Conservation (phyloP, 495 filamentous ascomycete genomes). For the Xylaria grammica region DNA sequence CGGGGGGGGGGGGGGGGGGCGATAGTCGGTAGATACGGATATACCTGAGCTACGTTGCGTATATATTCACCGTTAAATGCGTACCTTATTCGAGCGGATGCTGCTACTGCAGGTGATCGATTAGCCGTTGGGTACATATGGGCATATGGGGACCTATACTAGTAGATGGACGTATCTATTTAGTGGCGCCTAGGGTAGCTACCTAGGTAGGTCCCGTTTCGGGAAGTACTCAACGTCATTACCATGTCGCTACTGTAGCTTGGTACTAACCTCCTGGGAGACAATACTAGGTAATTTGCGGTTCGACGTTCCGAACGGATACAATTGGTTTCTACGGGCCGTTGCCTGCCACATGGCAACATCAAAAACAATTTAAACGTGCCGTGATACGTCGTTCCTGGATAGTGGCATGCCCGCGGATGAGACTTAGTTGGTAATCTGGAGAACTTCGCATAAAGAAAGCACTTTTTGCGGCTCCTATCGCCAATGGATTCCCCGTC, state of each 20-base stretch:
- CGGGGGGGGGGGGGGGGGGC: no score
- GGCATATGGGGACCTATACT: neutral
- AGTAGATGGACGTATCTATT: neutral
- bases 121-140: neutral
- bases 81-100: neutral
- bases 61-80: no score
- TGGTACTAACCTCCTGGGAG: no score
- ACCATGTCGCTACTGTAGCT: no score
- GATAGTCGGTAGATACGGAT: neutral
- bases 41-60: neutral
- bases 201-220: constrained; percentile 17
- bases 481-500: constrained; percentile 32
- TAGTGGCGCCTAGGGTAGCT: constrained; percentile 17
- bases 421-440: neutral
- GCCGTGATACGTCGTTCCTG: constrained; percentile 4
- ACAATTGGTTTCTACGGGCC: neutral
- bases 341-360: constrained; percentile 2
- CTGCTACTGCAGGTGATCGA: neutral
- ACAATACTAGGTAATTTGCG: neutral
- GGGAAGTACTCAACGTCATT: constrained; percentile 17
- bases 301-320: neutral
- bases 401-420: constrained; percentile 1
- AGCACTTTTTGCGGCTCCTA: constrained; percentile 4
- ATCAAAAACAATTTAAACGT: neutral
- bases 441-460: neutral